Conservation (phyloP, 1,284 basidiomycete genomes). For the Leccinum subfulvum region DNA sequence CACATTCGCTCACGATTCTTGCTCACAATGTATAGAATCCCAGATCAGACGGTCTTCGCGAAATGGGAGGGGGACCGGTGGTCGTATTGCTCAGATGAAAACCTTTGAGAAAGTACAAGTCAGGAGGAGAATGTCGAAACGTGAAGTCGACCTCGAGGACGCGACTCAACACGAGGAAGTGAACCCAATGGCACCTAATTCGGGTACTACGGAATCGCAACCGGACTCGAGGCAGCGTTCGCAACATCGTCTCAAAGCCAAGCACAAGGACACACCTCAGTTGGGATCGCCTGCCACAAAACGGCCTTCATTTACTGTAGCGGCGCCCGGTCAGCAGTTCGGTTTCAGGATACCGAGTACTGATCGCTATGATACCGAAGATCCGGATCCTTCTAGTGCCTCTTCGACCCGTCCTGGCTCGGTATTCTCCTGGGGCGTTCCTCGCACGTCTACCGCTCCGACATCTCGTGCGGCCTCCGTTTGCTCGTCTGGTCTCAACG, state of each 20-base stretch:
- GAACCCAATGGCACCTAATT: background rate
- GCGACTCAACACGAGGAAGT: background rate
- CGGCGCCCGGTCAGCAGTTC: background rate
- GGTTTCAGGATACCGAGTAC: background rate
- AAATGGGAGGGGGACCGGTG: background rate
- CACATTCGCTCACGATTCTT: background rate
- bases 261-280: background rate
- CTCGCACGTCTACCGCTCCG: background rate
- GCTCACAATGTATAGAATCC: background rate
- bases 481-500: background rate
- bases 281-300: background rate
- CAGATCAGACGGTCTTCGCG: background rate
- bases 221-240: background rate
- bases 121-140: background rate
- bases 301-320: background rate
- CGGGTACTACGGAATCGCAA: background rate
- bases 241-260: background rate
- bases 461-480: background rate
- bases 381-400: background rate
- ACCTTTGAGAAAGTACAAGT: background rate
- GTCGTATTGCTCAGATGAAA: background rate
- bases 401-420: background rate
- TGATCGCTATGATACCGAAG: background rate
- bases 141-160: background rate
- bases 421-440: background rate